phyloP scores from a whole-genome alignment of 1,284 basidiomycete species.

The Leccinum pseudoinsigne region DNA sequence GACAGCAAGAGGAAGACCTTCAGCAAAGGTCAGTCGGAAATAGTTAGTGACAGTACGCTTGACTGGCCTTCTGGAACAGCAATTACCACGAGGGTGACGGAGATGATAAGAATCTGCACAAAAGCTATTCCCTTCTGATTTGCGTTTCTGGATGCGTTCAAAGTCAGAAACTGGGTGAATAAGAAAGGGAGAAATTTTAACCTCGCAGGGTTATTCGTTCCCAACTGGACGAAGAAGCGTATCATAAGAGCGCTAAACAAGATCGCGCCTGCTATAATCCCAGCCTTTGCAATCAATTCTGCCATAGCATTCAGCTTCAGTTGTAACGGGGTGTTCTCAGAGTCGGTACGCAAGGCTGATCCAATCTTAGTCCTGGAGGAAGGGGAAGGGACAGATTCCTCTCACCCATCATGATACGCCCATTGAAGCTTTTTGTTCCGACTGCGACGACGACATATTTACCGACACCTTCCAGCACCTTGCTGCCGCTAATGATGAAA shows the following conservation, averaged over 20 bases:
- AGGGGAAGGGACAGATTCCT: neutral
- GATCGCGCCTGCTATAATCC: conserved; percentile 78
- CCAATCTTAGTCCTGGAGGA: conserved; percentile 14
- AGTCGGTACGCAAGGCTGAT: conserved; percentile 74
- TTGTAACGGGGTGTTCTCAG: conserved; percentile 92
- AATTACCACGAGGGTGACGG: conserved; percentile 94
- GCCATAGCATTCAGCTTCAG: conserved; percentile 92
- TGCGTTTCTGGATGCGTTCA: conserved; percentile 50
- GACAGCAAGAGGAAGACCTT: conserved; percentile 92
- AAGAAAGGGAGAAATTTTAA: conserved; percentile 21
- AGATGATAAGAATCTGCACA: conserved; percentile 67
- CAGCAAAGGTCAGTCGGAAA: conserved; percentile 12
- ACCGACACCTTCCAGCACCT: conserved; percentile 95
- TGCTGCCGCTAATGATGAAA: conserved; percentile 92
- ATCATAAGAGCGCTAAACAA: conserved; percentile 91
- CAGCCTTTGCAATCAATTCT: conserved; percentile 92
- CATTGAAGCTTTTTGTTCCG: conserved; percentile 92
- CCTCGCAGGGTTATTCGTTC: conserved; percentile 50
- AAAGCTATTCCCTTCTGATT: conserved; percentile 62
- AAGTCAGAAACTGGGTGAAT: conserved; percentile 1
- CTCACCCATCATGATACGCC: conserved; percentile 94
- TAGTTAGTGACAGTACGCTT: conserved; percentile 1
- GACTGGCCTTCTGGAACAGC: conserved; percentile 89
- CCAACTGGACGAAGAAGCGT: conserved; percentile 89
- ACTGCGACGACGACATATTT: conserved; percentile 92